Evolutionary conservation across 129 eudicot genomes (phyloP), one percentile per base, ranked within the genome.

Genomic region (Centella asiatica): DNA sequence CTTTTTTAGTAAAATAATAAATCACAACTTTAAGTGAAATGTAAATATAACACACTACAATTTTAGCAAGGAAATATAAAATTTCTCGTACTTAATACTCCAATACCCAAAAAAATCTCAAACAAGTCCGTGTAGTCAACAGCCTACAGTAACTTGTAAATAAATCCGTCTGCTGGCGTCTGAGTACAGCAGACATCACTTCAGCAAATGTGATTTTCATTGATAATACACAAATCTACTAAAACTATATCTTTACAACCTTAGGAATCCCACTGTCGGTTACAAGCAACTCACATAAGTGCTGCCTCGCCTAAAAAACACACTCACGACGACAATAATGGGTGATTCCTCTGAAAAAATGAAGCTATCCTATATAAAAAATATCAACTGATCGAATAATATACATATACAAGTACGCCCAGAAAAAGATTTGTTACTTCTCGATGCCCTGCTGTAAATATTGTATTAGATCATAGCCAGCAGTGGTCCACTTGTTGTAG

Each of bases 381-480:
- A 67, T 27, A n/a, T 14, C 29, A 32, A 22, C 14, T 4, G 25
- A 57, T 61, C 25, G 62, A 25, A 42, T 37, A 42, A 55, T 63
- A 49, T 4, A 15, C 19, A 57, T 32, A 18, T 17, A 62, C 23
- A 29, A 26, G n/a, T 26, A 44, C 22, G 58, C 24, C 45, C 45
- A 27, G 20, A 57, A 56, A 57, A 39, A 29, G 9, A 5, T 20
- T 3, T 40, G 60, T 82, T 67, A 93, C 80, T 93, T 93, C 66
- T 93, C 99, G 25, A 93, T 88, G 52, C 99, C 99, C 63, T 93
- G 99, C 69, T 93, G 99, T 60, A 93, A 66, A 77, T 93, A 93
- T 66, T 93, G 99, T 49, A 93, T 93, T 45, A 93, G 74, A 84
- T 93, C 99, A 68, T 93, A 93, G 34, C 99, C 99, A 25, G 99